These are phyloP conservation scores for Volvox carteri DNA, from an alignment of 163 green algal genomes.

Conservation along the genomic window DNA sequence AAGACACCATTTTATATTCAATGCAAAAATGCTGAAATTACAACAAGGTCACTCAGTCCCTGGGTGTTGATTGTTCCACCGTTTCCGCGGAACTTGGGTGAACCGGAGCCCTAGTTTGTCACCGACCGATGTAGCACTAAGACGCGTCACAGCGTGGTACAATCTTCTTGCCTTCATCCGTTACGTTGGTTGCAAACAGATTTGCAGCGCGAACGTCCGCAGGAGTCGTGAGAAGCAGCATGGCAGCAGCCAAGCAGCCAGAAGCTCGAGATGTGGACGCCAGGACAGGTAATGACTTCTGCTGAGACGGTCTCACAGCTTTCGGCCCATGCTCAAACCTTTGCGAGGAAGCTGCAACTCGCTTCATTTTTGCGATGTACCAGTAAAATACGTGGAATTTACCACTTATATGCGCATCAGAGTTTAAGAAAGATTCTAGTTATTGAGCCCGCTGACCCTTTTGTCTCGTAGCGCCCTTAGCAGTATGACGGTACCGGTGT, in stretches of 20 bases:
- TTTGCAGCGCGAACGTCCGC: background rate
- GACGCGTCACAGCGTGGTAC: background rate
- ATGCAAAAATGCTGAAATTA: no score
- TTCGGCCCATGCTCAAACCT: background rate
- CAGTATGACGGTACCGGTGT: constrained; percentile 2
- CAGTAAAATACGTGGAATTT: background rate
- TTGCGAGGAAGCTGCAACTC: background rate
- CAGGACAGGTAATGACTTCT: background rate
- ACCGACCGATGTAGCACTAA: background rate
- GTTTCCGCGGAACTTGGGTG: no score
- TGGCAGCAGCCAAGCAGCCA: background rate
- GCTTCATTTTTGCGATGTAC: background rate
- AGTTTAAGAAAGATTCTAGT: no score
- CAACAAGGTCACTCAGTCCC: no score
- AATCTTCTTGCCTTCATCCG: background rate
- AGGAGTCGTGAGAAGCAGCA: background rate
- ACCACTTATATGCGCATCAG: background rate
- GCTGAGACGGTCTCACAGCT: background rate
- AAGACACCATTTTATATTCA: no score
- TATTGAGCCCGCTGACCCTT: no score
- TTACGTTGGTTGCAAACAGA: background rate
- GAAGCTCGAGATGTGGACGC: background rate
- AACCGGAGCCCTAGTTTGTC: background rate
- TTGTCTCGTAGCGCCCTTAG: background rate
- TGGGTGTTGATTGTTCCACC: no score